These are phyloP conservation scores for Fusarium illudens DNA, from an alignment of 2,329 filamentous ascomycete genomes.

Conservation along the genomic window DNA sequence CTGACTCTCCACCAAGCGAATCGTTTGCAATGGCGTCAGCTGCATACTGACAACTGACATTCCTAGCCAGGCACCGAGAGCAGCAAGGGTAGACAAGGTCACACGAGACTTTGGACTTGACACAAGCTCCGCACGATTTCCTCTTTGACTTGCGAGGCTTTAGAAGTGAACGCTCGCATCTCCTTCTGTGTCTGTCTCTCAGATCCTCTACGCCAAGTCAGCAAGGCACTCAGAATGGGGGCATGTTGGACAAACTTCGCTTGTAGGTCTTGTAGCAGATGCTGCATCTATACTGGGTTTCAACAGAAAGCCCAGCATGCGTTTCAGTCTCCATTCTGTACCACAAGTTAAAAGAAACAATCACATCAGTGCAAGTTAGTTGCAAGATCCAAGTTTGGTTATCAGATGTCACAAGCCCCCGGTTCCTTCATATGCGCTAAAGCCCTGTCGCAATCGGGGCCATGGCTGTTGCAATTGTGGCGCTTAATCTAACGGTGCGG, in stretches of 20 bases:
- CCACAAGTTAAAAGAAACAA: not conserved
- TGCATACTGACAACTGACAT: not conserved
- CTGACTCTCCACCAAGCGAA: not conserved
- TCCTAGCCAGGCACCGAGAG: not conserved
- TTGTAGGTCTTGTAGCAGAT: not conserved
- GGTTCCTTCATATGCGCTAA: not conserved
- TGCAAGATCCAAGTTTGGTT: not conserved
- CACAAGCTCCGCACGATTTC: not conserved
- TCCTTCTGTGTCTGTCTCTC: not conserved
- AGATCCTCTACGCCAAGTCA: not conserved
- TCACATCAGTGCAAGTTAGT: not conserved
- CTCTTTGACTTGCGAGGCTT: not conserved
- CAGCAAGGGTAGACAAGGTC: not conserved
- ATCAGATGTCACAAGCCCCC: not conserved
- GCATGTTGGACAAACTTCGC: not conserved
- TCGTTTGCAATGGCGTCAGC: not conserved
- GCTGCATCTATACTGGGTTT: not conserved
- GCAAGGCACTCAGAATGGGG: not conserved
- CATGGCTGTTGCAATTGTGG: not conserved
- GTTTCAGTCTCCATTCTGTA: not conserved
- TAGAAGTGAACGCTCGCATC: not conserved
- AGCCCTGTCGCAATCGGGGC: not conserved
- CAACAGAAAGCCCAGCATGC: not conserved
- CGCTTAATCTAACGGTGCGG: not conserved
- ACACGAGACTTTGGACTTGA: not conserved